phyloP scores from a whole-genome alignment of 192 early-diverging fungal species.

The Phlyctochytrium arcticum region DNA sequence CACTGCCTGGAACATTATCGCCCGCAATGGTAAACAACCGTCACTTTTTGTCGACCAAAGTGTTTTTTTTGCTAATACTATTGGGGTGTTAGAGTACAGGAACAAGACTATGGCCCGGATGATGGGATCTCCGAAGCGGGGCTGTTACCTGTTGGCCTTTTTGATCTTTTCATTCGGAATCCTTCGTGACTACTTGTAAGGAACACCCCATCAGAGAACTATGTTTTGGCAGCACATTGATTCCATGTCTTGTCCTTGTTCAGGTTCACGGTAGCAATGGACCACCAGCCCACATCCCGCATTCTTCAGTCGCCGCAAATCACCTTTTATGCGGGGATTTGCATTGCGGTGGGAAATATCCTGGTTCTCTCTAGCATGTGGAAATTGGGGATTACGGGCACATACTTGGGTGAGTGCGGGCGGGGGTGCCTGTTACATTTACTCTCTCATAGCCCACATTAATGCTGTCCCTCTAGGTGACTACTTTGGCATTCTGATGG shows the following conservation, averaged over 20 bases:
- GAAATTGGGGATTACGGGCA: slow-evolving; percentile 82
- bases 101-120: slow-evolving; percentile 67
- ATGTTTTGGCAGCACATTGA: neutral
- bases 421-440: too few species aligned
- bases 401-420: slow-evolving; percentile 73
- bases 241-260: neutral
- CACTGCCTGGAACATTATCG: slow-evolving; percentile 85
- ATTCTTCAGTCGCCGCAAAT: slow-evolving; percentile 44
- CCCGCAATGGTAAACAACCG: slow-evolving; percentile 66
- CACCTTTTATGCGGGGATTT: slow-evolving; percentile 40
- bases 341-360: slow-evolving; percentile 57
- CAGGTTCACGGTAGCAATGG: slow-evolving; percentile 67
- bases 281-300: slow-evolving; percentile 57
- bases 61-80: neutral
- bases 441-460: too few species aligned
- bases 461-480: too few species aligned
- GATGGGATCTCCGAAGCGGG: slow-evolving; percentile 62
- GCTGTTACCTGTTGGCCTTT: slow-evolving; percentile 78
- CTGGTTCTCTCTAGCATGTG: slow-evolving; percentile 83
- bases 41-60: neutral
- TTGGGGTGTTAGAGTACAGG: slow-evolving; percentile 60
- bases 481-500: slow-evolving; percentile 88
- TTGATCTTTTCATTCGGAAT: slow-evolving; percentile 81
- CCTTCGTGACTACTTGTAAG: slow-evolving; percentile 70
- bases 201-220: neutral